These are phyloP conservation scores for Starmerella etchellsii DNA, from an alignment of 805 yeast genomes.

Conservation along the genomic window DNA sequence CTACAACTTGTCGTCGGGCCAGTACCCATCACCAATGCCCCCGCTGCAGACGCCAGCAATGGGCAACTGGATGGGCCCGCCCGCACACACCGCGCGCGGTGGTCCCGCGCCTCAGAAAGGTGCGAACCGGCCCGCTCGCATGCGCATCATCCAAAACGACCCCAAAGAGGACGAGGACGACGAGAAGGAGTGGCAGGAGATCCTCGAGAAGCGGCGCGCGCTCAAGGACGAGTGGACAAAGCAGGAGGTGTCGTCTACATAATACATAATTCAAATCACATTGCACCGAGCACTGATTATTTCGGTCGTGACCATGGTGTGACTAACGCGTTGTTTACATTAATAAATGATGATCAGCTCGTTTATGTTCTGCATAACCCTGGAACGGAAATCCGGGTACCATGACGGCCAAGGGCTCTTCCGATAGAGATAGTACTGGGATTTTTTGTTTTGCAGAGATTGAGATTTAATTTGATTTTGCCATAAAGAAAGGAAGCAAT, in stretches of 20 bases:
- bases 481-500: too few species aligned
- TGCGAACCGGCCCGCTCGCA: slow-evolving; percentile 17
- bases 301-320: too few species aligned
- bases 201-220: slow-evolving; percentile 17
- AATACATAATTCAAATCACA: not conserved
- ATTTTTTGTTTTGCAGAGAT: too few species aligned
- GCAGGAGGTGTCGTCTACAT: not conserved
- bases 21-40: not conserved
- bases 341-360: not conserved
- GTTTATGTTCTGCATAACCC: not conserved
- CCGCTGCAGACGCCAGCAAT: not conserved
- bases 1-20: not conserved
- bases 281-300: not conserved
- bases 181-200: slow-evolving; percentile 18
- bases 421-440: too few species aligned
- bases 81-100: not conserved
- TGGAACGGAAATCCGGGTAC: too few species aligned
- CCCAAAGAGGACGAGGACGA: slow-evolving; percentile 14
- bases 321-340: not conserved
- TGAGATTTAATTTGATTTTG: too few species aligned
- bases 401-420: too few species aligned
- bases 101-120: not conserved
- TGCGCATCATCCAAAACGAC: slow-evolving; percentile 15
- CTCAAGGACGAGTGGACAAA: slow-evolving; percentile 18
- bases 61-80: not conserved